Percentiles rank a stretch among this genome's conserved stretches.
These are phyloP conservation scores for Mycena leptocephala DNA, from an alignment of 768 basidiomycete genomes.

Conservation along the genomic window DNA sequence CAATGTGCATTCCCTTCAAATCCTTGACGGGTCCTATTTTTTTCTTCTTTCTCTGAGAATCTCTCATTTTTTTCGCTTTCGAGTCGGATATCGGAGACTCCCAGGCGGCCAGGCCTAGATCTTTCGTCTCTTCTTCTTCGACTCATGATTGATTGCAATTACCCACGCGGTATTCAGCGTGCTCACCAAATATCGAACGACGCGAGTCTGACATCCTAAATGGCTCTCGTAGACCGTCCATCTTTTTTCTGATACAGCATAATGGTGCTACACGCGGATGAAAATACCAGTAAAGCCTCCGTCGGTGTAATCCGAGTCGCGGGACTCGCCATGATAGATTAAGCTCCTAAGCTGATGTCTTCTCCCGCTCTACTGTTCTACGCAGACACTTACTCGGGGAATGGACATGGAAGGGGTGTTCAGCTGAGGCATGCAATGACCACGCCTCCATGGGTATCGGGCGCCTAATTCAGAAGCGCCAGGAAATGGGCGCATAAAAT, in stretches of 20 bases:
- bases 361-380: conserved; percentile 16
- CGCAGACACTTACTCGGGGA: conserved; percentile 16
- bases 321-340: conserved; percentile 19
- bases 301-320: not conserved
- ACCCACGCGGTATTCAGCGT: not conserved
- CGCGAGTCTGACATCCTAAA: not conserved
- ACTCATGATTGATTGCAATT: conserved; percentile 5
- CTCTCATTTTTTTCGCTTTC: not conserved
- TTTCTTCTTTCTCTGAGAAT: too few relatives aligned
- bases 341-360: not conserved
- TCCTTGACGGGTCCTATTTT: too few relatives aligned
- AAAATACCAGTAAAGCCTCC: conserved; percentile 14
- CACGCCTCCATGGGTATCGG: conserved; percentile 22
- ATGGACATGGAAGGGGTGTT: not conserved
- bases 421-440: not conserved
- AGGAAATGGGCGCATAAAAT: not conserved
- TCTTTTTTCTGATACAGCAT: not conserved
- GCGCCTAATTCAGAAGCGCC: not conserved
- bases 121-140: not conserved
- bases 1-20: not conserved
- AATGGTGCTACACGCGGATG: too few relatives aligned
- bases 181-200: not conserved
- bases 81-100: not conserved
- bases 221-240: not conserved
- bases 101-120: not conserved